These are phyloP conservation scores for Camelina laxa DNA, from an alignment of 345 rosid genomes.

Conservation along the genomic window DNA sequence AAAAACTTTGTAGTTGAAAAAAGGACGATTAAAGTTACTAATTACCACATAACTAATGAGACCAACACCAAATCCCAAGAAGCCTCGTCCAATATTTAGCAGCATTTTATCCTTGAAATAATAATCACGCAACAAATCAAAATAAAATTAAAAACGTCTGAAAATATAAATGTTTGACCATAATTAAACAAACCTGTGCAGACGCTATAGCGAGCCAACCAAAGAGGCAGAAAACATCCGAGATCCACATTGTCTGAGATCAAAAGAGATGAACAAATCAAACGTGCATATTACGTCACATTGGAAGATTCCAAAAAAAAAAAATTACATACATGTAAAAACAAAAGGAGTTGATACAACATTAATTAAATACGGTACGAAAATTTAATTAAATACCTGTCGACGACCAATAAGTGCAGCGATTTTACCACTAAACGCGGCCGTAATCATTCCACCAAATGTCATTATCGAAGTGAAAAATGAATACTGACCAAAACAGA, in stretches of 20 bases:
- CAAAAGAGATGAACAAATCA: constrained; percentile 6
- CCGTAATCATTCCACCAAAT: constrained; percentile 46
- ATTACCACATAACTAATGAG: constrained; percentile 48
- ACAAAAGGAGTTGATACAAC: background rate
- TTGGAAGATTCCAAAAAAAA: too few species aligned
- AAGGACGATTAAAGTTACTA: background rate
- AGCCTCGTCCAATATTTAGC: constrained; percentile 40
- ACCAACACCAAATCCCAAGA: constrained; percentile 47
- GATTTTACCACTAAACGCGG: constrained; percentile 41
- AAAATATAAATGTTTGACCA: background rate
- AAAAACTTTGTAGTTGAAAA: background rate
- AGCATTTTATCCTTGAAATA: constrained; percentile 32
- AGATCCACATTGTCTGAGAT: constrained; percentile 52
- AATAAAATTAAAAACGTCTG: background rate
- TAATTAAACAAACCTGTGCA: constrained; percentile 41
- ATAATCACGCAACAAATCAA: background rate
- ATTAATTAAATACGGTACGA: background rate
- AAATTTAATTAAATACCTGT: constrained; percentile 13
- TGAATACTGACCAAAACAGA: constrained; percentile 32
- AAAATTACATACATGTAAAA: background rate
- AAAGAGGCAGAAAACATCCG: constrained; percentile 39
- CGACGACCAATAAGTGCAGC: constrained; percentile 46
- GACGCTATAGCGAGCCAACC: constrained; percentile 54
- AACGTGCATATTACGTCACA: background rate
- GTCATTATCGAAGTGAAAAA: constrained; percentile 47